Evolutionary conservation across 441 rosid genomes (phyloP), one percentile per base, ranked within the genome.

Genomic region (Pelargonium cotyledonis): DNA sequence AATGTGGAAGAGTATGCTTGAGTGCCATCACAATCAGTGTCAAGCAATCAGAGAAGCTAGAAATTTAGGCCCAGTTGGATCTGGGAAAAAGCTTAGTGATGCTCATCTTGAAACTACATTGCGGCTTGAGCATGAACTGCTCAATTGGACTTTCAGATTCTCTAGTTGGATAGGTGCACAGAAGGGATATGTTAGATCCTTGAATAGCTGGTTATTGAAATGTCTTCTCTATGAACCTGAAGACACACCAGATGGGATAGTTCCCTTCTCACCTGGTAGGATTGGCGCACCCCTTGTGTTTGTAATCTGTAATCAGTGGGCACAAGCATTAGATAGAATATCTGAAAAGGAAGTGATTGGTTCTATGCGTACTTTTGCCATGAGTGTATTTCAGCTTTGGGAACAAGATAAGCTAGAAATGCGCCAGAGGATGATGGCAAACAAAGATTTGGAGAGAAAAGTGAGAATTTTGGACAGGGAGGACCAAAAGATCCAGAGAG

Each of bases 1-100:
- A 82, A 95, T 95, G 99, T 95, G 99, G 98, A 92, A 76, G 80
- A 65, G 80, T 3, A 90, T 95, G 97, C 95, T 89, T 16, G 96
- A 87, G 53, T 95, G 98, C 74, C 98, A 95, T 79, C 92, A 73
- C 16, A 83, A 12, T 83, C 99, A 92, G 76, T 86, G 87, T 68
- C 87, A 76, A 74, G 90, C 88, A 40, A 78, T 95, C 65, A 87
- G 77, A 75, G 95, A 88, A 84, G 89, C 90, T 47, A 79, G 71
- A 75, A 82, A 83, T 43, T 80, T 95, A 12, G 94, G 89, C n/a
- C 81, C 87, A 10, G 68, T 85, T 53, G 85, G 84, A 77, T 84
- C 88, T 7, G 81, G 88, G 57, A 86, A 83, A 76, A 89, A 83
- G 79, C 83, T 74, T 6, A 82, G 89, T 4, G 85, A 84, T 63